A percentile compares a stretch with the other conserved stretches of the same genome.
Conservation (phyloP, 805 yeast genomes). For the Candida montana region DNA sequence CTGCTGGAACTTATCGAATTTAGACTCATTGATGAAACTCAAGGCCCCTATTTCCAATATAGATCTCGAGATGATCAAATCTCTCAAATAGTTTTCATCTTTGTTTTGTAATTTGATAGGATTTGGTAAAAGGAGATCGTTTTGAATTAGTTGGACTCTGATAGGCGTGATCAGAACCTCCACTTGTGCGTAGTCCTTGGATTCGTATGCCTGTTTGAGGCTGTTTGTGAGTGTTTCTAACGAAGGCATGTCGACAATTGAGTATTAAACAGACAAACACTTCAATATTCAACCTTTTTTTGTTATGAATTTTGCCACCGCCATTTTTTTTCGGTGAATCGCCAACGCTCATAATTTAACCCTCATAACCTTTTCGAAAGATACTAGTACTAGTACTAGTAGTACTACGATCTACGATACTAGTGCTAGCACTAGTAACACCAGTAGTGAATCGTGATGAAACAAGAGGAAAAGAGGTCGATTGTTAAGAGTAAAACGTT, state of each 20-base stretch:
- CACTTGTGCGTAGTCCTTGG: slow-evolving; percentile 58
- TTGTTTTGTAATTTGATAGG: slow-evolving; percentile 29
- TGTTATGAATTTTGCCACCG: neutral
- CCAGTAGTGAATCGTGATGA: too few relatives aligned
- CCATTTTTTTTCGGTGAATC: too few relatives aligned
- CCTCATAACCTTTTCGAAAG: too few relatives aligned
- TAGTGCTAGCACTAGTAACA: too few relatives aligned
- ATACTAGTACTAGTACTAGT: too few relatives aligned
- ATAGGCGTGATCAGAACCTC: slow-evolving; percentile 59
- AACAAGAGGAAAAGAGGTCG: too few relatives aligned
- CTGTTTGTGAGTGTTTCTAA: slow-evolving; percentile 66
- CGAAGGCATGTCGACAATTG: slow-evolving; percentile 35
- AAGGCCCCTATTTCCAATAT: slow-evolving; percentile 88
- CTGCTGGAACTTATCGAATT: slow-evolving; percentile 64
- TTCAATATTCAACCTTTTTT: neutral
- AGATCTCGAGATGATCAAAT: slow-evolving; percentile 71
- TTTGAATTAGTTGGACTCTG: slow-evolving; percentile 74
- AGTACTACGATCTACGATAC: too few relatives aligned
- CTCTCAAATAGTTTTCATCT: slow-evolving; percentile 42
- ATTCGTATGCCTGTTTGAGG: slow-evolving; percentile 58
- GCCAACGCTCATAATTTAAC: too few relatives aligned
- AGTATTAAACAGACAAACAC: too few relatives aligned
- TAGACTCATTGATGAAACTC: slow-evolving; percentile 58
- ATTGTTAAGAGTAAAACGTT: too few relatives aligned
- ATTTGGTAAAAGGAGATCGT: slow-evolving; percentile 69